Conservation (phyloP, 441 rosid genomes). For the Pelargonium myrrhifolium region DNA sequence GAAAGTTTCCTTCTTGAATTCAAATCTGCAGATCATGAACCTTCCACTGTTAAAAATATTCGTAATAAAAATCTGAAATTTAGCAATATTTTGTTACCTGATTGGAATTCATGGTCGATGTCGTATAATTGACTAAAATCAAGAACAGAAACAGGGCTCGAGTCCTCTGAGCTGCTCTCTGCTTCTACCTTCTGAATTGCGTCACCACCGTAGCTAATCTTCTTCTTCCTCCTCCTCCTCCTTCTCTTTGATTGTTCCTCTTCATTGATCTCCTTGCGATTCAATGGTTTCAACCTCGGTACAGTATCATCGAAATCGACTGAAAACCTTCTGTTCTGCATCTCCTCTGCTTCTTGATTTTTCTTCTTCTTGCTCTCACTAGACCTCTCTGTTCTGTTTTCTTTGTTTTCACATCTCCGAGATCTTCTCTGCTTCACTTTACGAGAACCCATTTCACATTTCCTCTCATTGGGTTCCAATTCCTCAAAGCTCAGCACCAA, state of each 20-base stretch:
- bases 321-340: background rate
- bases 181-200: constrained; percentile 7
- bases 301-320: background rate
- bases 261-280: too few relatives aligned
- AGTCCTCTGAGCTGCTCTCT: constrained; percentile 49
- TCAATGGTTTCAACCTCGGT: background rate
- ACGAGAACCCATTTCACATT: too few relatives aligned
- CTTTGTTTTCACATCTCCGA: too few relatives aligned
- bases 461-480: background rate
- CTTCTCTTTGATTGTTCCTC: constrained; percentile 19
- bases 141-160: constrained; percentile 93
- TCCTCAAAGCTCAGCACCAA: constrained; percentile 55
- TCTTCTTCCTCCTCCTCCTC: constrained; percentile 23
- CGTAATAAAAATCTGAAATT: background rate
- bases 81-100: constrained; percentile 42
- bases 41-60: constrained; percentile 16
- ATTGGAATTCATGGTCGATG: constrained; percentile 23
- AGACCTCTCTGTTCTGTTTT: too few relatives aligned
- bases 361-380: constrained; percentile 1
- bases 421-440: too few relatives aligned
- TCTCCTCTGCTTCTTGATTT: constrained; percentile 20
- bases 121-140: constrained; percentile 44
- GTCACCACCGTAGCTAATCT: constrained; percentile 21
- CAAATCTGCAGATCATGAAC: constrained; percentile 22
- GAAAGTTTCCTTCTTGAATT: background rate